These are phyloP conservation scores for Aspergillus homomorphus DNA, from an alignment of 495 filamentous ascomycete genomes.

Conservation along the genomic window DNA sequence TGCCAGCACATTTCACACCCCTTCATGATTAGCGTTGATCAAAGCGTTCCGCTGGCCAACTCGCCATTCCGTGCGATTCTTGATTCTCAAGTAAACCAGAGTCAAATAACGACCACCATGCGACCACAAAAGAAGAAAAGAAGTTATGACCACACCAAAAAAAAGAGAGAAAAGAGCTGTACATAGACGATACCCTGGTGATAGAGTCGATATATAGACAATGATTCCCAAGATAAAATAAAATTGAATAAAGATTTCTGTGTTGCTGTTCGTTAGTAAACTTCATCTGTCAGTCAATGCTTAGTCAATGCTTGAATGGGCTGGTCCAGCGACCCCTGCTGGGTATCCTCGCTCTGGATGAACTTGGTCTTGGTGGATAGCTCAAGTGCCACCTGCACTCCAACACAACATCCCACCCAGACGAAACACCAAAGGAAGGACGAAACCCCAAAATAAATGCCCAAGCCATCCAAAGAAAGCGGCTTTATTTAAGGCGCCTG, in stretches of 20 bases:
- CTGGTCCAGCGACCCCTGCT: too few relatives aligned
- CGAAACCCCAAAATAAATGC: too few relatives aligned
- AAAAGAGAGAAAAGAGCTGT: not conserved
- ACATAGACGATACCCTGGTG: constrained; percentile 4
- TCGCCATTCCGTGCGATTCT: not conserved
- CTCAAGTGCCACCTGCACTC: too few relatives aligned
- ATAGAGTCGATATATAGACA: not conserved
- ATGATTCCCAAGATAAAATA: not conserved
- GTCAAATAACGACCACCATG: not conserved
- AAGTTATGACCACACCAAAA: not conserved
- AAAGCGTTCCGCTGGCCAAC: not conserved
- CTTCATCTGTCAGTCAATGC: too few relatives aligned
- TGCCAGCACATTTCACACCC: not conserved
- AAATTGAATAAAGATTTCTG: not conserved
- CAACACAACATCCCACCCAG: too few relatives aligned
- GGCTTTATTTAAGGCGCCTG: too few relatives aligned
- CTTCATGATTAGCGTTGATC: not conserved
- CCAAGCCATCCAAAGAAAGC: too few relatives aligned
- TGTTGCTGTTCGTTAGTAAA: too few relatives aligned
- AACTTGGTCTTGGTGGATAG: too few relatives aligned
- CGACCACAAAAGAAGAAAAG: not conserved
- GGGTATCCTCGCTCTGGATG: too few relatives aligned
- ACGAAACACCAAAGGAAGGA: too few relatives aligned
- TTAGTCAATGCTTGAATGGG: not conserved
- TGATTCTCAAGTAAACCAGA: not conserved